Percentiles rank a stretch among this genome's conserved stretches.
Conservation (phyloP, 768 basidiomycete genomes). For the Cyclocybe cylindracea region DNA sequence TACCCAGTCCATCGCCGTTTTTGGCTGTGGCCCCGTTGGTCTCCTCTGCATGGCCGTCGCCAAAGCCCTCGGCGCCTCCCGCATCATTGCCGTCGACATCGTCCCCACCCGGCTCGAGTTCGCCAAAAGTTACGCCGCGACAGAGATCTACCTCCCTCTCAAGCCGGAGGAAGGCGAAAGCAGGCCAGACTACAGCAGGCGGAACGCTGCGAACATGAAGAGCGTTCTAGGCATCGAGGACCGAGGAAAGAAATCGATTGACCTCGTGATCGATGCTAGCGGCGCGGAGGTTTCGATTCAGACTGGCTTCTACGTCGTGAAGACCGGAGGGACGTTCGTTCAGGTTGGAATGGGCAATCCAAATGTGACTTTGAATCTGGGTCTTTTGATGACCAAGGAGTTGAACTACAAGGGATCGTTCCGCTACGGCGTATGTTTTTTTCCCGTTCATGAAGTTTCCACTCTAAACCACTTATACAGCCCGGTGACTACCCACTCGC, state of each 20-base stretch:
- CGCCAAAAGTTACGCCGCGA: conserved; percentile 82
- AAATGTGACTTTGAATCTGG: conserved; percentile 74
- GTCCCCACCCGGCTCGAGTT: conserved; percentile 78
- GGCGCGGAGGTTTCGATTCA: conserved; percentile 93
- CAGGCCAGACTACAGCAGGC: conserved; percentile 67
- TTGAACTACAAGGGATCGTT: conserved; percentile 87
- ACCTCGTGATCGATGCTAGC: conserved; percentile 89
- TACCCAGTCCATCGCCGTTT: conserved; percentile 77
- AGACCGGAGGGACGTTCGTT: conserved; percentile 74
- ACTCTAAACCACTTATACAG: conserved; percentile 32
- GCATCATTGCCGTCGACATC: conserved; percentile 85
- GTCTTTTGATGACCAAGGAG: conserved; percentile 73
- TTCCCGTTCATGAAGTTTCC: not conserved
- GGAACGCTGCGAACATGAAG: conserved; percentile 70
- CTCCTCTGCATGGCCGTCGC: conserved; percentile 95
- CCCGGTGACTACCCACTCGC: conserved; percentile 86
- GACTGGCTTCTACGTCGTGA: conserved; percentile 76
- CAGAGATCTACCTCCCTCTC: conserved; percentile 70
- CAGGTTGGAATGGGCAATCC: conserved; percentile 90
- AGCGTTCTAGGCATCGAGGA: conserved; percentile 66
- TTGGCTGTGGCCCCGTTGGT: conserved; percentile 89
- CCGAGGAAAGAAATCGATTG: conserved; percentile 70
- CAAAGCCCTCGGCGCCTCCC: conserved; percentile 84
- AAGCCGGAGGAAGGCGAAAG: conserved; percentile 62
- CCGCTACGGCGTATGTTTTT: conserved; percentile 70